Percentiles rank a stretch among this genome's conserved stretches.
phyloP scores from a whole-genome alignment of 805 yeast genomes.

The Myxozyma melibiosi region DNA sequence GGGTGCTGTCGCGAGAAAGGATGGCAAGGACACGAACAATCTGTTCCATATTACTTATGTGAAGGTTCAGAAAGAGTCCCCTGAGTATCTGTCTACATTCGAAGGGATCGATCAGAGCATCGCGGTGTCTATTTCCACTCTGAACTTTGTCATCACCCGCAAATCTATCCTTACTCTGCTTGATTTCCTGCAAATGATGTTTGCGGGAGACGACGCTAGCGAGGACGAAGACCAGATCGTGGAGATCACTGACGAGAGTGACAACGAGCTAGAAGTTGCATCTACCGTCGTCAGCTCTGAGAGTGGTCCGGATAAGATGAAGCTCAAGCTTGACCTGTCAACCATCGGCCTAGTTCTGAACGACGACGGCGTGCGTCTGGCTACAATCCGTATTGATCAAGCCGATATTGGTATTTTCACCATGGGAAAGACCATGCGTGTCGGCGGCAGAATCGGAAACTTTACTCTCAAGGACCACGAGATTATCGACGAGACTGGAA shows the following conservation, averaged over 20 bases:
- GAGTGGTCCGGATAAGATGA: constrained; percentile 46
- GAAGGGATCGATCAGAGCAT: constrained; percentile 70
- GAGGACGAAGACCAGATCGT: constrained; percentile 5
- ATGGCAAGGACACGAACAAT: constrained; percentile 53
- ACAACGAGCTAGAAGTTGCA: constrained; percentile 24
- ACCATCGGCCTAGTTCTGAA: constrained; percentile 74
- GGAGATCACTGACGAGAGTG: constrained; percentile 16
- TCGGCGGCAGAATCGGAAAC: constrained; percentile 74
- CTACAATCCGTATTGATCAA: constrained; percentile 72
- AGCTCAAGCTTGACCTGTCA: constrained; percentile 66
- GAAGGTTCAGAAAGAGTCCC: constrained; percentile 34
- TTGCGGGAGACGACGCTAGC: constrained; percentile 49
- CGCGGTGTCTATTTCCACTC: constrained; percentile 71
- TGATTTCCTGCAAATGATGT: constrained; percentile 82
- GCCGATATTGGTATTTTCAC: constrained; percentile 69
- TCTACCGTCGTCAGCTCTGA: constrained; percentile 16
- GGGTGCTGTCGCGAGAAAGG: constrained; percentile 55
- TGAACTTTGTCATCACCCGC: constrained; percentile 73
- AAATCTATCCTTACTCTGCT: constrained; percentile 75
- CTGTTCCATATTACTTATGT: constrained; percentile 35
- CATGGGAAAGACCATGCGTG: constrained; percentile 75
- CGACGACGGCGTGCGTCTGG: constrained; percentile 80
- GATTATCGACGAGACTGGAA: constrained; percentile 51
- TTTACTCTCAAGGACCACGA: constrained; percentile 72
- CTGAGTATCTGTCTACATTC: constrained; percentile 34